These are phyloP conservation scores for Blastobotrys parvus DNA, from an alignment of 805 yeast species.

Conservation along the genomic window DNA sequence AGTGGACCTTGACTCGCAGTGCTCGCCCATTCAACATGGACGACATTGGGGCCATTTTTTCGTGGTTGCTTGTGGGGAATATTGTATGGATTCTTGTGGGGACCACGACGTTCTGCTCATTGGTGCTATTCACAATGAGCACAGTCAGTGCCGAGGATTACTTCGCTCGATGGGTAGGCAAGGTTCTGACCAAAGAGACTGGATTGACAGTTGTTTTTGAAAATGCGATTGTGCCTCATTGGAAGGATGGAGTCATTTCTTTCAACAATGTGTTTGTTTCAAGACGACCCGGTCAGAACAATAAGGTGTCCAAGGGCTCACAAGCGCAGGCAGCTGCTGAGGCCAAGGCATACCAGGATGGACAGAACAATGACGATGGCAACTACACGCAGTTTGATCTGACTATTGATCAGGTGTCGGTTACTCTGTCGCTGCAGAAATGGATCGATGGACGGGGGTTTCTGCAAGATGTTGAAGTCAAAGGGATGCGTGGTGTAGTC, in stretches of 20 bases:
- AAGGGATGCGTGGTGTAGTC: constrained; percentile 85
- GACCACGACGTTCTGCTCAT: constrained; percentile 86
- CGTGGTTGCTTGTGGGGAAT: constrained; percentile 89
- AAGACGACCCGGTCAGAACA: constrained; percentile 57
- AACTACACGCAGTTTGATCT: constrained; percentile 94
- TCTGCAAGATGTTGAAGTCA: constrained; percentile 65
- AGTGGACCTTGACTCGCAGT: constrained; percentile 70
- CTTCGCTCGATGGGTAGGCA: constrained; percentile 75
- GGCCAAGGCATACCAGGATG: constrained; percentile 18
- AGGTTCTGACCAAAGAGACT: constrained; percentile 72
- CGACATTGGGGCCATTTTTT: constrained; percentile 80
- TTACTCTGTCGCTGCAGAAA: constrained; percentile 70
- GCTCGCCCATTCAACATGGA: constrained; percentile 86
- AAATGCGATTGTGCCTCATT: constrained; percentile 87
- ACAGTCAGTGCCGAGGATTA: constrained; percentile 85
- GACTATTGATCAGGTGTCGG: constrained; percentile 75
- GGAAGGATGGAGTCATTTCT: constrained; percentile 80
- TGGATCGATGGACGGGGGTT: constrained; percentile 92
- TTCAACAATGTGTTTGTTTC: constrained; percentile 82
- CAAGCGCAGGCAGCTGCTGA: constrained; percentile 63
- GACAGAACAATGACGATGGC: constrained; percentile 51
- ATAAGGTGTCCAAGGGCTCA: constrained; percentile 57
- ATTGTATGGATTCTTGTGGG: constrained; percentile 70
- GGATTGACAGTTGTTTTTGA: constrained; percentile 82
- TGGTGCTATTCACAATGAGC: constrained; percentile 66